Conservation (phyloP, 345 rosid species). For the Aquilaria yunnanensis region DNA sequence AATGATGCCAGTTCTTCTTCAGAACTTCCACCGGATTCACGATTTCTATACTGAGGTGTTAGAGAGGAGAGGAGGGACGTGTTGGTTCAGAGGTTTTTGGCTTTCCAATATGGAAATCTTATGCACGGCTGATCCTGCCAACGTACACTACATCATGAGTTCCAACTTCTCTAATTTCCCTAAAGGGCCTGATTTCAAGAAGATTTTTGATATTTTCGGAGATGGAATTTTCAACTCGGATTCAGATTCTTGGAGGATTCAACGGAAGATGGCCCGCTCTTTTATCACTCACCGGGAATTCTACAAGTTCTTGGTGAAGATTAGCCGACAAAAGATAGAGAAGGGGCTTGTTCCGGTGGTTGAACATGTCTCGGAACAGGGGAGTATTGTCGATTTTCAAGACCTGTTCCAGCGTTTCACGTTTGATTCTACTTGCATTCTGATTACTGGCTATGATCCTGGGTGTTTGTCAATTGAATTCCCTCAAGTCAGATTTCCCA, state of each 20-base stretch:
- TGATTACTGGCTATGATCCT: slow-evolving; percentile 41
- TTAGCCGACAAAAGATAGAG: slow-evolving; percentile 27
- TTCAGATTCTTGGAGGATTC: slow-evolving; percentile 36
- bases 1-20: slow-evolving; percentile 39
- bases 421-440: slow-evolving; percentile 30
- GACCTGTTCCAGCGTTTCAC: slow-evolving; percentile 42
- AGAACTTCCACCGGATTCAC: slow-evolving; percentile 24
- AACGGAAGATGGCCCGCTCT: slow-evolving; percentile 31
- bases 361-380: slow-evolving; percentile 27
- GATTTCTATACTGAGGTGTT: slow-evolving; percentile 25
- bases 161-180: slow-evolving; percentile 51
- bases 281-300: slow-evolving; percentile 28
- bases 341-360: slow-evolving; percentile 40
- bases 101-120: slow-evolving; percentile 27
- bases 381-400: slow-evolving; percentile 31
- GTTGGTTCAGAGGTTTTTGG: slow-evolving; percentile 32
- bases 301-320: slow-evolving; percentile 23
- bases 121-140: slow-evolving; percentile 44
- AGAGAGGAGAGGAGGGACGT: slow-evolving; percentile 20
- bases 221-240: slow-evolving; percentile 54
- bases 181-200: slow-evolving; percentile 47
- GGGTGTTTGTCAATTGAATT: slow-evolving; percentile 30
- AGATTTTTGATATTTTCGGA: slow-evolving; percentile 46
- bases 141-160: slow-evolving; percentile 51
- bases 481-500: slow-evolving; percentile 26